Base-by-base conservation (phyloP, 805 yeast species). In the Candida xyloterini region DNA sequence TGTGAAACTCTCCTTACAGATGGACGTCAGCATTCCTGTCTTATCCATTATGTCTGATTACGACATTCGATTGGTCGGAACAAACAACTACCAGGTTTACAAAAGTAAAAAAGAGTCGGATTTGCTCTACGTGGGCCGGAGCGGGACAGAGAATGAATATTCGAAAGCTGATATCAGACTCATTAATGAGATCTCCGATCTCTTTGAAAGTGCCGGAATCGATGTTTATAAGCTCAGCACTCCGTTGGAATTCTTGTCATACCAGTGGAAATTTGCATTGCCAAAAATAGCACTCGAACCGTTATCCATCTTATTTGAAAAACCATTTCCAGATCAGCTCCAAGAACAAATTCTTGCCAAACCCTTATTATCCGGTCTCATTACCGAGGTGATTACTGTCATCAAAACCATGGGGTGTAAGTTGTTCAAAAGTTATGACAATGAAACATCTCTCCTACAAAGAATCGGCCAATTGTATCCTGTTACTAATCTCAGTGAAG, bases 181-280 rank as follows among this genome's bases (percentile, higher is more conserved):
- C 15, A 59, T 66, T 35, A 65, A 68, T 35, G 60, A 60, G 36
- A 53, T 69, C 24, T 59, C 64, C 3, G 65, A 62, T 6, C 43
- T 69, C 22, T 62, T 64, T 22, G 72, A 70, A 47, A 50, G 59
- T 20, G 65, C 68, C 27, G 60, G 63, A 41, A 63, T 71, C 32
- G 71, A 71, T 33, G 71, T 74, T 34, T 67, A 77, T 48, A 74
- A 74, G 52, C 66, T 78, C 40, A 62, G 68, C 42, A 67, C 72
- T 48, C 67, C 78, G 32, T 63, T 71, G 40, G 87, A 79, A 47
- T 83, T 78, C 52, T 66, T 77, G 60, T 75, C 81, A 10, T 81
- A 81, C 52, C 93, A 88, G 61, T 89, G 96, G 96, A 80, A 82
- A 57, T 71, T 85, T 41, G 90, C 95, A 1, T 71, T 88, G 39